Evolutionary conservation across 805 yeast genomes (phyloP).

Genomic region (Candida hungchunana): DNA sequence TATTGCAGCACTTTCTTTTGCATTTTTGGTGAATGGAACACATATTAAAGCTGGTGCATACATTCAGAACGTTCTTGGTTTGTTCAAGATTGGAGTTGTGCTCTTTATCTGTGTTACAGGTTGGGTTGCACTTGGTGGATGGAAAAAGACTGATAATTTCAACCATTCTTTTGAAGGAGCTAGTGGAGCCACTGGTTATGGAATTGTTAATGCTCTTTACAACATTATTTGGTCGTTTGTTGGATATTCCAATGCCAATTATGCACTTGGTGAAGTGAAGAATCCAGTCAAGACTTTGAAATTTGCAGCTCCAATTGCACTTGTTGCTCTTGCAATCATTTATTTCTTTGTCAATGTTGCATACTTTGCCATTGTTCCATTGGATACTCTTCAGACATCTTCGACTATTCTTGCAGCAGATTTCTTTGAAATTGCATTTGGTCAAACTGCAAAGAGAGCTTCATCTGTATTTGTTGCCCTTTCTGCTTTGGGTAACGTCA

Average conservation of each 20-base stretch:
- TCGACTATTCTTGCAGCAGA: conserved; percentile 73
- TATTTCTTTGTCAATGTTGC: conserved; percentile 77
- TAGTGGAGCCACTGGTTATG: conserved; percentile 53
- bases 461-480: conserved; percentile 77
- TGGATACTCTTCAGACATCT: conserved; percentile 52
- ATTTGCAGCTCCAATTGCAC: conserved; percentile 72
- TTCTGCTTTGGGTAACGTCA: conserved; percentile 76
- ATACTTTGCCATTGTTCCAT: conserved; percentile 77
- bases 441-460: conserved; percentile 63
- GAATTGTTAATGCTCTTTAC: conserved; percentile 70
- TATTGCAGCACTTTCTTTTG: conserved; percentile 66
- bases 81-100: conserved; percentile 70
- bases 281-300: conserved; percentile 67
- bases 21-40: conserved; percentile 58
- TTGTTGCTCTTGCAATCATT: conserved; percentile 54
- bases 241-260: conserved; percentile 80
- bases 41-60: conserved; percentile 63
- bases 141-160: conserved; percentile 59
- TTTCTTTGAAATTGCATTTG: conserved; percentile 70
- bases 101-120: conserved; percentile 70
- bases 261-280: conserved; percentile 75
- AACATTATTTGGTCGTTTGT: conserved; percentile 83
- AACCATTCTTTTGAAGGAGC: conserved; percentile 53
- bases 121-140: conserved; percentile 79
- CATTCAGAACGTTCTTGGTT: conserved; percentile 61